These are phyloP conservation scores for Cryptosporidium muris DNA, from an alignment of 169 alveolate species.

Conservation along the genomic window DNA sequence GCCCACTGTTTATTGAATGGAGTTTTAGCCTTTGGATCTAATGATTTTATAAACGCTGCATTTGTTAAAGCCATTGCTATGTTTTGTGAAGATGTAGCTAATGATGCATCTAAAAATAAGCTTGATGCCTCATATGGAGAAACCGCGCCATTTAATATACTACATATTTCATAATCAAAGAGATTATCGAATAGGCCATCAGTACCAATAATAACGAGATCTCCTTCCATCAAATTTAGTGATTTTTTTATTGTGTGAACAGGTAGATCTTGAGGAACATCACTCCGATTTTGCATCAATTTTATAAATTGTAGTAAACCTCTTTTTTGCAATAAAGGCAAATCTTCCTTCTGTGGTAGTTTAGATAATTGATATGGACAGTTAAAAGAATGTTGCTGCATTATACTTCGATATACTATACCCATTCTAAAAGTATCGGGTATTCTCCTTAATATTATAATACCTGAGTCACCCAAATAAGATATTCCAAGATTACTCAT, in stretches of 20 bases:
- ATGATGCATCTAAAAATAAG: conserved; percentile 40
- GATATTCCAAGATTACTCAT: conserved; percentile 66
- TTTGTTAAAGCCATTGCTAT: conserved; percentile 77
- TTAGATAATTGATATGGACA: conserved; percentile 82
- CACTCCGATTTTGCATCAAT: conserved; percentile 69
- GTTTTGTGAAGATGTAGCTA: conserved; percentile 68
- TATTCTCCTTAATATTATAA: conserved; percentile 72
- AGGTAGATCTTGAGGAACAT: conserved; percentile 78
- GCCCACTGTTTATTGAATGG: conserved; percentile 70
- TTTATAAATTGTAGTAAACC: conserved; percentile 75
- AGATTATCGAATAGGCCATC: conserved; percentile 80
- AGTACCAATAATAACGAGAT: conserved; percentile 76
- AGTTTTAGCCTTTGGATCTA: conserved; percentile 74
- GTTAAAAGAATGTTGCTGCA: conserved; percentile 84
- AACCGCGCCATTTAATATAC: conserved; percentile 73
- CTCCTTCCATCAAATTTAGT: conserved; percentile 69
- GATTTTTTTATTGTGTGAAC: conserved; percentile 66
- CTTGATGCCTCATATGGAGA: conserved; percentile 76
- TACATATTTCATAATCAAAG: conserved; percentile 77
- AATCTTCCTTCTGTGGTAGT: conserved; percentile 77
- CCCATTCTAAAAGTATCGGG: conserved; percentile 73
- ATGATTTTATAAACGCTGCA: conserved; percentile 74
- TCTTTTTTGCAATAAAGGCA: conserved; percentile 59
- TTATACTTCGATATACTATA: conserved; percentile 75
- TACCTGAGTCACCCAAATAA: conserved; percentile 79